These are phyloP conservation scores for Helotiales sp. DNA, from an alignment of 2,329 filamentous ascomycete species.

Conservation along the genomic window DNA sequence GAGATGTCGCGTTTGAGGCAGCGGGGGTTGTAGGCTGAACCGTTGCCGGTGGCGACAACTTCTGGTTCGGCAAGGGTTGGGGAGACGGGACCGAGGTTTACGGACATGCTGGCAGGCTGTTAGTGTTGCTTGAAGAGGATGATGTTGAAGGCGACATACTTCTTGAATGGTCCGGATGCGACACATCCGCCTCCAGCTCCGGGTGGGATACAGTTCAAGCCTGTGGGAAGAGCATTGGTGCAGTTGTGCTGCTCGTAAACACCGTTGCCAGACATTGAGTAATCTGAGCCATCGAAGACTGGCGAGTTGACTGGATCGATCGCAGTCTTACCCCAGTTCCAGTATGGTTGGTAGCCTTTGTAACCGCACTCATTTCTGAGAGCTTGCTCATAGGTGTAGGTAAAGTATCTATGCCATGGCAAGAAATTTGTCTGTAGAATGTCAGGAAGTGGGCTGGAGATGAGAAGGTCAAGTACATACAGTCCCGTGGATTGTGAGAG, in stretches of 20 bases:
- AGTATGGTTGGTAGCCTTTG: conserved; percentile 40
- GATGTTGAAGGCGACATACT: conserved; percentile 27
- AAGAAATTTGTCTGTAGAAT: conserved; percentile 36
- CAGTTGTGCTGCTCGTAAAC: conserved; percentile 33
- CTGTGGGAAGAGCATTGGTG: conserved; percentile 27
- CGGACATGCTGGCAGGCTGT: conserved; percentile 29
- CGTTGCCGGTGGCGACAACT: conserved; percentile 34
- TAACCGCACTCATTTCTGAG: conserved; percentile 46
- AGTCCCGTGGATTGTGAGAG: conserved; percentile 30
- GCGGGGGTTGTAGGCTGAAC: conserved; percentile 42
- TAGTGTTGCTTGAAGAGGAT: background rate
- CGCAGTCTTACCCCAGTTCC: conserved; percentile 47
- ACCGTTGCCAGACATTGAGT: conserved; percentile 51
- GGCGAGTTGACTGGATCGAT: conserved; percentile 48
- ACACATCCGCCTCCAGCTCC: conserved; percentile 59
- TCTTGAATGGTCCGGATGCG: conserved; percentile 45
- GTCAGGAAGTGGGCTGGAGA: background rate
- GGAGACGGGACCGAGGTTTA: conserved; percentile 49
- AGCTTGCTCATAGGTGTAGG: conserved; percentile 43
- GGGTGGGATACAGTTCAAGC: conserved; percentile 39
- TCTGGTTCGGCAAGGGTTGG: conserved; percentile 36
- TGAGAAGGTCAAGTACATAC: conserved; percentile 20
- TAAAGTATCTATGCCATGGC: conserved; percentile 46
- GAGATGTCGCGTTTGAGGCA: conserved; percentile 45
- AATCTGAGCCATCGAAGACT: conserved; percentile 55